Evolutionary conservation across 495 filamentous ascomycete genomes (phyloP).

Genomic region (Staphylotrichum tortipilum): DNA sequence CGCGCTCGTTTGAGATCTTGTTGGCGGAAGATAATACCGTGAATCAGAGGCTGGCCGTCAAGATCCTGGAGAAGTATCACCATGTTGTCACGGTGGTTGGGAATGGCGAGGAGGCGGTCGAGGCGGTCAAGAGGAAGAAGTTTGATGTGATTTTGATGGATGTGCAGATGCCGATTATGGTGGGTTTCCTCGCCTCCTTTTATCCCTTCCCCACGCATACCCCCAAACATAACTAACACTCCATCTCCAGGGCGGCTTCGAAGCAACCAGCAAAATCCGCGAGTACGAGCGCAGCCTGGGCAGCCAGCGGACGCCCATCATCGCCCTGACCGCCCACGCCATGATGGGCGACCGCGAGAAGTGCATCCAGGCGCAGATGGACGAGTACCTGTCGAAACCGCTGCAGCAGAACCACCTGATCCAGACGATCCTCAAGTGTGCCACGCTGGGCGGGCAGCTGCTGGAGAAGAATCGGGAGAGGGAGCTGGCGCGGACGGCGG

Average conservation of each 20-base stretch:
- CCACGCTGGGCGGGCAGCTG: conserved; percentile 81
- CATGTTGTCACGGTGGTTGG: conserved; percentile 93
- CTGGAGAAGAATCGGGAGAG: conserved; percentile 56
- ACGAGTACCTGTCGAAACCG: conserved; percentile 97
- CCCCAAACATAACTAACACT: conserved; percentile 27
- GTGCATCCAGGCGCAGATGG: conserved; percentile 98
- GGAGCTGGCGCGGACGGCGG: conserved; percentile 34
- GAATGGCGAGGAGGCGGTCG: conserved; percentile 87
- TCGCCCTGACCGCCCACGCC: conserved; percentile 94
- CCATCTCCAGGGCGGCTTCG: conserved; percentile 75
- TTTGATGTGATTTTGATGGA: conserved; percentile 99
- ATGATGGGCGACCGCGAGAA: conserved; percentile 99
- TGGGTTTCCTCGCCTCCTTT: conserved; percentile 29
- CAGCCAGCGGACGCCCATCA: conserved; percentile 81
- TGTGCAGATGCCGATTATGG: conserved; percentile 99
- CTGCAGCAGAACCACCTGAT: conserved; percentile 97
- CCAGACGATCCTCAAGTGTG: conserved; percentile 94
- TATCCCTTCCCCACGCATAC: background rate
- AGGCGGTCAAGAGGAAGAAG: conserved; percentile 77
- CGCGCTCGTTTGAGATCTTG: conserved; percentile 90
- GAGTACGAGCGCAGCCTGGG: conserved; percentile 79
- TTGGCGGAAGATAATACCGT: conserved; percentile 97
- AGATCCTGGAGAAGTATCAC: conserved; percentile 96
- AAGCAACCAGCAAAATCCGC: conserved; percentile 93
- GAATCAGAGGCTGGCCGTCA: conserved; percentile 92